Evolutionary conservation across 768 basidiomycete genomes (phyloP).

Genomic region (Chiua virens): DNA sequence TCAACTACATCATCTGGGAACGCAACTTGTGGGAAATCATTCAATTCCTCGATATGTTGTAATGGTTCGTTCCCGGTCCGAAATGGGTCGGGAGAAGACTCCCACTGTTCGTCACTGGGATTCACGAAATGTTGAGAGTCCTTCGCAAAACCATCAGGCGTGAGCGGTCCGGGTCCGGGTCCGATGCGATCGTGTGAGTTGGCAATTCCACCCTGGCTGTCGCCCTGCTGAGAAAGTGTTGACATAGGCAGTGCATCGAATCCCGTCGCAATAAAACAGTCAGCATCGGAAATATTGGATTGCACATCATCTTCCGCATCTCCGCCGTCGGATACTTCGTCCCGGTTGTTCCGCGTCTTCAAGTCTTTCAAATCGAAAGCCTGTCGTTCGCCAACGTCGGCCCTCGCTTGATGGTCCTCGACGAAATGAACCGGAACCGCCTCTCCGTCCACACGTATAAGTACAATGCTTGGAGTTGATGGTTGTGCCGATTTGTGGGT

Average conservation of each 20-base stretch:
- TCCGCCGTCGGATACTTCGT: not conserved
- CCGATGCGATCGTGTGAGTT: not conserved
- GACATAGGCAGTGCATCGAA: not conserved
- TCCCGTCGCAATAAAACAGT: not conserved
- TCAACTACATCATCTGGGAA: not conserved
- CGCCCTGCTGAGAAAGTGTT: not conserved
- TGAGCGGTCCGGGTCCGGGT: not conserved
- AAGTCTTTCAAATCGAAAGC: not conserved
- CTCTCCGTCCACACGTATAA: conserved; percentile 14
- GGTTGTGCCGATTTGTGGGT: not conserved
- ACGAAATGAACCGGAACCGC: conserved; percentile 4
- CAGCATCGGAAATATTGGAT: not conserved
- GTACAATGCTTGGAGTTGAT: conserved; percentile 15
- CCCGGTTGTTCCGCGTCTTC: not conserved
- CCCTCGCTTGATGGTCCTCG: not conserved
- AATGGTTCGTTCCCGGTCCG: not conserved
- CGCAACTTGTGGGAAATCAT: not conserved
- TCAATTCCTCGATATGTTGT: not conserved
- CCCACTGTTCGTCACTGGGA: not conserved
- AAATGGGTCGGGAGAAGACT: not conserved
- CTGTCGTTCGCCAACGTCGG: not conserved
- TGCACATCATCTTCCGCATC: not conserved
- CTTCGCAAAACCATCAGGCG: not conserved
- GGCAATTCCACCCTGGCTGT: not conserved
- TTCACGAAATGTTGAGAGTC: not conserved